These are phyloP conservation scores for Cairneyella variabilis DNA, from an alignment of 495 filamentous ascomycete genomes.

Conservation along the genomic window DNA sequence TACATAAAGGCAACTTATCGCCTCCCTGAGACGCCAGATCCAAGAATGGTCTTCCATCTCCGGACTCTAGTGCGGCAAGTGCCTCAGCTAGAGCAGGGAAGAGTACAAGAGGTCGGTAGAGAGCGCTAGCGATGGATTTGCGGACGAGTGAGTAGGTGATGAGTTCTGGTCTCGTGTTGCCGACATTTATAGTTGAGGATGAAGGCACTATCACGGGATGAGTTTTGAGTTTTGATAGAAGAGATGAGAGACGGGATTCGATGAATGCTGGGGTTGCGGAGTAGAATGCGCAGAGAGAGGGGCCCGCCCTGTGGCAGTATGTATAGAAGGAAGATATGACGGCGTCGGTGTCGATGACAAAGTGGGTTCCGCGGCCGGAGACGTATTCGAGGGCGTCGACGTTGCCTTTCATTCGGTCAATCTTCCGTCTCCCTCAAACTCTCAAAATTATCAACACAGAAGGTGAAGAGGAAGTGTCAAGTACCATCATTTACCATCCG, in stretches of 20 bases:
- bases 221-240: conserved; percentile 40
- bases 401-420: background rate
- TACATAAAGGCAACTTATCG: background rate
- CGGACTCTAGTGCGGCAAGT: conserved; percentile 48
- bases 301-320: conserved; percentile 49
- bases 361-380: conserved; percentile 40
- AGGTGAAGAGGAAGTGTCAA: conserved; percentile 27
- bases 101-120: conserved; percentile 57
- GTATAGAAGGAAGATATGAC: conserved; percentile 50
- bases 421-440: no score
- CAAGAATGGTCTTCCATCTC: conserved; percentile 51
- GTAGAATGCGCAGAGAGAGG: conserved; percentile 43
- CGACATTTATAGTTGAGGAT: conserved; percentile 8
- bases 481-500: conserved; percentile 41
- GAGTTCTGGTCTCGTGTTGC: conserved; percentile 32
- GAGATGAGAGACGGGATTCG: conserved; percentile 32
- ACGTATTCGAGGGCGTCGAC: conserved; percentile 45
- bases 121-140: conserved; percentile 38
- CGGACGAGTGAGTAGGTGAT: conserved; percentile 41
- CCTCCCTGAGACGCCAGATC: conserved; percentile 33
- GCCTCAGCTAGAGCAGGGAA: conserved; percentile 55
- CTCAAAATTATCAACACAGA: conserved; percentile 9
- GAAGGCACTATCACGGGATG: conserved; percentile 46
- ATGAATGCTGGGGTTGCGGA: conserved; percentile 38
- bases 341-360: conserved; percentile 49